Evolutionary conservation across 768 basidiomycete species (phyloP), one percentile per base, ranked within the genome.

Genomic region (Mycena vulgaris): DNA sequence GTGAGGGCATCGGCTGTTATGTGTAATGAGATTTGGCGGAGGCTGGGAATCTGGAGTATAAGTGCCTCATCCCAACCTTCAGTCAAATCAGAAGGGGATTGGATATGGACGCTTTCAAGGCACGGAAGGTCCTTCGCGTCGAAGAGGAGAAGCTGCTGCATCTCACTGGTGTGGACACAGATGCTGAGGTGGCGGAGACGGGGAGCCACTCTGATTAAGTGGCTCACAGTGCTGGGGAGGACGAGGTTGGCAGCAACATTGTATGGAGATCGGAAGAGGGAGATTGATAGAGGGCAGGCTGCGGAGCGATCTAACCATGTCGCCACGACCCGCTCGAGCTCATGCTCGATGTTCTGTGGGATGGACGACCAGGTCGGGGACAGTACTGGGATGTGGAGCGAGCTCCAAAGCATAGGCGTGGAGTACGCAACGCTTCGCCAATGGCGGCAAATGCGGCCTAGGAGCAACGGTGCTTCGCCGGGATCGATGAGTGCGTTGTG

Each of bases 401-500:
- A 49, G 19, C 33, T 55, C 69, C 63, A 70, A 3, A 70, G 47
- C 23, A 17, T 40, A 23, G 63, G 69, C 19, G 59, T 66, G n/a
- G 57, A 21, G 27, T 65, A 51, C 11, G 63, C 49, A 19, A 66
- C 28, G 14, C 31, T 37, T 25, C 63, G 23, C 69, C 69, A 70
- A 33, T 45, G 33, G 9, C 30, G 33, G 58, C 69, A 65, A 45
- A 70, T 55, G 28, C 37, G 69, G 28, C 63, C 59, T 1, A 70
- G 52, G 14, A 66, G 40, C 58, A 70, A 6, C 4, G 63, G 69
- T n/a, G 69, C 51, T 42, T 62, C 49, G 2, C 19, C 30, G 3
- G 58, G 23, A 23, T 66, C 63, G 23, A 70, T 63, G 23, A 66
- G 58, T 5, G 63, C 57, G 14, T 65, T 35, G 47, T 64, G 69